phyloP scores from a whole-genome alignment of 345 rosid species.

The Aquilaria yunnanensis region DNA sequence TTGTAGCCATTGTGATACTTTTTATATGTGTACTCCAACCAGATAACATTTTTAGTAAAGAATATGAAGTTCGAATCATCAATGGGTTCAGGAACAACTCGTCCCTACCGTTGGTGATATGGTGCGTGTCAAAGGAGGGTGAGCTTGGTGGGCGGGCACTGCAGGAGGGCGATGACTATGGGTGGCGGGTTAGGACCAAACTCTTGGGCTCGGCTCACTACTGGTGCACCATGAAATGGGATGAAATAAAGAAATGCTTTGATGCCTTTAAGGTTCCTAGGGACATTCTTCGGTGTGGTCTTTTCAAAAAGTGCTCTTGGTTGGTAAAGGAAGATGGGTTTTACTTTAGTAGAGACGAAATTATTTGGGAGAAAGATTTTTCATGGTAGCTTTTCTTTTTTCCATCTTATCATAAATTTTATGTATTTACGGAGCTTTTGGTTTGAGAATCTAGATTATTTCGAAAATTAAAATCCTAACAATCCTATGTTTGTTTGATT shows the following conservation, averaged over 20 bases:
- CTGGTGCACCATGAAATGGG: slow-evolving; percentile 81
- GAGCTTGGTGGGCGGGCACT: slow-evolving; percentile 95
- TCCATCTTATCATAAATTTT: too few relatives aligned
- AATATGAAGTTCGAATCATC: slow-evolving; percentile 71
- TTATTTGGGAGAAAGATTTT: slow-evolving; percentile 77
- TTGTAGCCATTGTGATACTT: slow-evolving; percentile 19
- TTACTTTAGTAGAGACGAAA: slow-evolving; percentile 77
- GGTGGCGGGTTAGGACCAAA: slow-evolving; percentile 49
- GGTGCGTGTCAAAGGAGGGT: slow-evolving; percentile 62
- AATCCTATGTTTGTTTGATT: too few relatives aligned
- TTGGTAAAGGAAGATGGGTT: slow-evolving; percentile 81
- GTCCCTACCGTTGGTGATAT: slow-evolving; percentile 70
- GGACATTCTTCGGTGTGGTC: slow-evolving; percentile 52
- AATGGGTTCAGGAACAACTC: slow-evolving; percentile 84
- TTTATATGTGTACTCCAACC: slow-evolving; percentile 32
- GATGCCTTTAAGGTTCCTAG: slow-evolving; percentile 56
- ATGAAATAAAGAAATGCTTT: slow-evolving; percentile 38
- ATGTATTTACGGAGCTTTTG: too few relatives aligned
- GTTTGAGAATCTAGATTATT: too few relatives aligned
- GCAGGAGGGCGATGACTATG: slow-evolving; percentile 81
- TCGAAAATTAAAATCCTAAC: too few relatives aligned
- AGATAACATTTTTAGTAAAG: slow-evolving; percentile 25
- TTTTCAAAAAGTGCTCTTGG: slow-evolving; percentile 69
- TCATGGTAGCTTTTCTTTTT: slow-evolving; percentile 32
- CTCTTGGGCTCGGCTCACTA: slow-evolving; percentile 35